phyloP scores from a whole-genome alignment of 225 moss, liverwort and hornwort genomes.

The Marchantia polymorpha region DNA sequence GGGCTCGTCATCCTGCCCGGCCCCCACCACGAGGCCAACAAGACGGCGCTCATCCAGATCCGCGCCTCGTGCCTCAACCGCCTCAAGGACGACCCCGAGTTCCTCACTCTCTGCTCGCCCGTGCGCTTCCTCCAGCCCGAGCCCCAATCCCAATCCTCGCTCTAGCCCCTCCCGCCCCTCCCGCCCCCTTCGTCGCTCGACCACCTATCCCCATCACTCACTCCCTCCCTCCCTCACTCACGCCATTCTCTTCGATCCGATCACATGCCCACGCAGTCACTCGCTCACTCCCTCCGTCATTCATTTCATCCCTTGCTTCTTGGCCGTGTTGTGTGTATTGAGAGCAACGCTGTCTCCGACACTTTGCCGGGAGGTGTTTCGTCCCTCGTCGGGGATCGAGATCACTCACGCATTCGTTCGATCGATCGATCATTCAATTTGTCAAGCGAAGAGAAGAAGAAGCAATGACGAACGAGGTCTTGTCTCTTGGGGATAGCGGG shows the following conservation, averaged over 20 bases:
- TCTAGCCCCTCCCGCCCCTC: no score
- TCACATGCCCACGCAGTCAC: not conserved
- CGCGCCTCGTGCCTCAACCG: slow-evolving; percentile 32
- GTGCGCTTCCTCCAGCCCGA: not conserved
- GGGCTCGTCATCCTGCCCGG: slow-evolving; percentile 34
- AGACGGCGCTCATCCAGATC: slow-evolving; percentile 25
- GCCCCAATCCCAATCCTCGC: not conserved
- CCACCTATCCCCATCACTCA: not conserved
- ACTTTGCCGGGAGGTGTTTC: not conserved
- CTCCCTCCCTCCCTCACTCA: not conserved
- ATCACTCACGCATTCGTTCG: not conserved
- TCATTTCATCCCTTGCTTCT: not conserved
- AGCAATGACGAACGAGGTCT: not conserved
- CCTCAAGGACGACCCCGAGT: slow-evolving; percentile 35
- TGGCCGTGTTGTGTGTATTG: not conserved
- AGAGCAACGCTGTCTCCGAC: not conserved
- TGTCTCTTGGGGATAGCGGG: not conserved
- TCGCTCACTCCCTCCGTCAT: not conserved
- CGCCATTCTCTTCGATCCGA: no score
- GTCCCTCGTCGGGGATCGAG: not conserved
- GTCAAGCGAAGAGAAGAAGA: not conserved
- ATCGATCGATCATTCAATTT: not conserved
- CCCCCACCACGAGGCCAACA: slow-evolving; percentile 4
- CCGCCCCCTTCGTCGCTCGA: no score
- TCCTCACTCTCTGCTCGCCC: slow-evolving; percentile 10